Evolutionary conservation across 2,329 filamentous ascomycete genomes (phyloP).

Genomic region (Penicillium sp.): DNA sequence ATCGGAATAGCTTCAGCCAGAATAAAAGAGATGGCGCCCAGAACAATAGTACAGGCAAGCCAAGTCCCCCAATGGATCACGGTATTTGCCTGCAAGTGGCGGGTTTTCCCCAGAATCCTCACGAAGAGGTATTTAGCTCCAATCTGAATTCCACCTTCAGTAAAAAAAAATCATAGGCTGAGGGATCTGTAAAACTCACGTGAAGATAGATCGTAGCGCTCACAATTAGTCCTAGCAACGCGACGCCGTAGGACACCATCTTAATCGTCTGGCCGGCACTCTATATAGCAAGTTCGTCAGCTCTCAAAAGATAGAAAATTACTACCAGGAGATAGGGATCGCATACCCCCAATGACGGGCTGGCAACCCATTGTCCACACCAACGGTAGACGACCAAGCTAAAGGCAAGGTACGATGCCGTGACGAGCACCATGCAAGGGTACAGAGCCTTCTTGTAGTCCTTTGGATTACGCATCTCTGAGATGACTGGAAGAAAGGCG

Average conservation of each 20-base stretch:
- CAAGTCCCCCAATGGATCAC: conserved; percentile 54
- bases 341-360: conserved; percentile 56
- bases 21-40: conserved; percentile 49
- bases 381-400: conserved; percentile 61
- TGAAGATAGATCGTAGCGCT: conserved; percentile 48
- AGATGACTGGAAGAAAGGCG: conserved; percentile 63
- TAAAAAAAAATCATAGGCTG: not conserved
- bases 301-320: not conserved
- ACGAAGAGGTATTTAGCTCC: conserved; percentile 58
- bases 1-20: conserved; percentile 55
- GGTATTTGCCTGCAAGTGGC: conserved; percentile 53
- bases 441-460: conserved; percentile 62
- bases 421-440: conserved; percentile 59
- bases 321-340: not conserved
- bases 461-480: conserved; percentile 60
- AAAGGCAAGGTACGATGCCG: conserved; percentile 57
- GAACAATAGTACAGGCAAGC: conserved; percentile 47
- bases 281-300: not conserved
- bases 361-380: conserved; percentile 63
- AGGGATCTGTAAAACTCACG: not conserved
- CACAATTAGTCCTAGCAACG: conserved; percentile 55
- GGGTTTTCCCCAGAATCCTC: conserved; percentile 51
- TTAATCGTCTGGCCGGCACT: conserved; percentile 59
- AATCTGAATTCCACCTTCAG: conserved; percentile 20
- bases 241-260: conserved; percentile 63